Evolutionary conservation across 257 asterid genomes (phyloP), one percentile per base, ranked within the genome.

Genomic region (Rubia yunnanensis): DNA sequence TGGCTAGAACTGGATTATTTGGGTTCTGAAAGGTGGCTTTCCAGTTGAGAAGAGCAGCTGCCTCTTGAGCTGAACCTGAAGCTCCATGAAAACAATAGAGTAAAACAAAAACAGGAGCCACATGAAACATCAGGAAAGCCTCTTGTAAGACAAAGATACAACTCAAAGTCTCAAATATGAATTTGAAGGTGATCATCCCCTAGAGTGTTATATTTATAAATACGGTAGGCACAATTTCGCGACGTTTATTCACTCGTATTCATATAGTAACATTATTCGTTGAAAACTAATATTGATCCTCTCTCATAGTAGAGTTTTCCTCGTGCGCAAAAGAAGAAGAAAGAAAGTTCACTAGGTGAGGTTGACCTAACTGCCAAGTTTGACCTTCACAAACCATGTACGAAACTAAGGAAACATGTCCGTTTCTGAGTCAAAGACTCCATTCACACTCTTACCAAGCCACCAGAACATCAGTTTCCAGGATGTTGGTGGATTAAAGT

Each of bases 61-160:
- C 72, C 41, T 70, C 79, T 61, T 44, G 24, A 63, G 56, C 57
- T 6, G 68, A 63, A 63, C 58, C 32, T 27, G 69, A 48, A 18
- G 46, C 30, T 63, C 34, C 67, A 10, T 22, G 27, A 13, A 24
- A 5, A 7, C 56, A 48, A 6, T 53, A 15, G 1, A 53, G 24
- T 66, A 31, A 50, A 24, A 50, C 10, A 22, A 50, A n/a, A 50
- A 10, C 50, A 44, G 27, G 68, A 41, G 5, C 26, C 38, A 23
- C 4, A 41, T 41, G 49, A 41, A 41, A 14, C 49, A 41, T 41
- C 49, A 14, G 49, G 49, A 41, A 41, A 41, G 95, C 98, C 70
- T 88, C 87, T 83, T 76, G 86, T 49, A 92, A 89, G 65, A 84
- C 72, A 79, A 89, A 76, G n/a, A n/a, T n/a, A n/a, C n/a, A n/a